Evolutionary conservation across 352 stramenopile genomes (phyloP), one percentile per base, ranked within the genome.

Genomic region (Pythium aristosporum): DNA sequence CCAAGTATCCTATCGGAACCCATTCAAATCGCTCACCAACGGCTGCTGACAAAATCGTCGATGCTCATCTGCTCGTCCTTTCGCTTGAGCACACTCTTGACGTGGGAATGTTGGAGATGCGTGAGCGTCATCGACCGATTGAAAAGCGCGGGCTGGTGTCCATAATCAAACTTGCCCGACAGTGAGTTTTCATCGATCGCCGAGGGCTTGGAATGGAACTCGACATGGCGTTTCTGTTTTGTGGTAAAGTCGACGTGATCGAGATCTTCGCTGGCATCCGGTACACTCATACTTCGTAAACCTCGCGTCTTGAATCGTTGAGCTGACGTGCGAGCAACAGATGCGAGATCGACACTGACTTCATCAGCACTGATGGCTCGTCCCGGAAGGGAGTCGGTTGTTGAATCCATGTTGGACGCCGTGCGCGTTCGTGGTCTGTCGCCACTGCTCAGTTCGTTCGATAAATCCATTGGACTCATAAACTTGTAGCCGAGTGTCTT

Each of bases 401-500:
- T 23, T 9, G 5, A 28, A 18, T 60, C 63, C 39, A 61, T 65
- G 12, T 70, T 74, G 3, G 68, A 82, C 15, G 82, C 80, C 6
- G 51, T 63, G 11, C 64, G 42, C 6, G 34, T 12, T 23, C 65
- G 65, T 16, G 71, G 65, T 30, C 89, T 88, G 10, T 85, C 68
- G 36, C 80, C 74, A 10, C 79, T 75, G 21, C 74, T 80, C 13
- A 78, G 65, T 36, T 91, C 80, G 52, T 85, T 81, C 5, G 79
- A 88, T 30, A 91, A 80, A 48, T 91, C 85, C 65, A 94, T 89
- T 0, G 85, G 83, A 18, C 77, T 79, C 87, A 96, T 96, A 59
- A 96, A 96, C 68, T 92, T 89, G 72, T 92, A 91, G 15, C 82
- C 84, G 2, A 96, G 75, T 11, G 88, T 85, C 44, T 93, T 93